Conservation (phyloP, 148 eudicot genomes). For the Linanthus parryae region DNA sequence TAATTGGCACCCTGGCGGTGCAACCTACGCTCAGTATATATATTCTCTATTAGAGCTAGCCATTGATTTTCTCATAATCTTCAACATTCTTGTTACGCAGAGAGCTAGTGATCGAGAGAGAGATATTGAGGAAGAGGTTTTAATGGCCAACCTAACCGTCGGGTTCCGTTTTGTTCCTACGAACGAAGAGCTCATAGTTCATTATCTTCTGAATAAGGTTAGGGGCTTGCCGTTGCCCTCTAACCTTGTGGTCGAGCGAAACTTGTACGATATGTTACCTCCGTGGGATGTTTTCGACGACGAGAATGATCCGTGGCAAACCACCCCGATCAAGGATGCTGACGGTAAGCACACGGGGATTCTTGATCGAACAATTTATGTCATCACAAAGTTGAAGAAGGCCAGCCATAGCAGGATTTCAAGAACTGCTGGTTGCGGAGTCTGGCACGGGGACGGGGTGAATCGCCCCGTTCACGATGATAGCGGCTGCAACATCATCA, state of each 20-base stretch:
- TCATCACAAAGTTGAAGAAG: background rate
- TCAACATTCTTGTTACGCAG: no score
- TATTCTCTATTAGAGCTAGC: no score
- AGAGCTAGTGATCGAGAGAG: no score
- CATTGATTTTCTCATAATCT: no score
- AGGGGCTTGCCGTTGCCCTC: background rate
- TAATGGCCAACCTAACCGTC: no score
- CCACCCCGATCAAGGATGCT: background rate
- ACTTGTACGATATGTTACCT: background rate
- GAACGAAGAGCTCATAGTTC: background rate
- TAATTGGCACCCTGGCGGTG: no score
- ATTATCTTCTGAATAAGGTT: background rate
- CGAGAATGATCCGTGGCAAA: background rate
- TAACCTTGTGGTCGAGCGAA: background rate
- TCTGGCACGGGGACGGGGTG: background rate
- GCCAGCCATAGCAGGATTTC: background rate
- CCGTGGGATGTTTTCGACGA: background rate
- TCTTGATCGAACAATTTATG: background rate
- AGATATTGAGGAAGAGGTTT: no score
- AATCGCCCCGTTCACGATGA: background rate
- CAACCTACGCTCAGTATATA: no score
- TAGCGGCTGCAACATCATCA: background rate
- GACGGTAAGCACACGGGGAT: no score
- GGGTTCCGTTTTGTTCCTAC: background rate
- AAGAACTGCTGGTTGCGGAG: background rate